phyloP scores from a whole-genome alignment of 2,329 filamentous ascomycete genomes.

The Paraphoma chrysanthemicola region DNA sequence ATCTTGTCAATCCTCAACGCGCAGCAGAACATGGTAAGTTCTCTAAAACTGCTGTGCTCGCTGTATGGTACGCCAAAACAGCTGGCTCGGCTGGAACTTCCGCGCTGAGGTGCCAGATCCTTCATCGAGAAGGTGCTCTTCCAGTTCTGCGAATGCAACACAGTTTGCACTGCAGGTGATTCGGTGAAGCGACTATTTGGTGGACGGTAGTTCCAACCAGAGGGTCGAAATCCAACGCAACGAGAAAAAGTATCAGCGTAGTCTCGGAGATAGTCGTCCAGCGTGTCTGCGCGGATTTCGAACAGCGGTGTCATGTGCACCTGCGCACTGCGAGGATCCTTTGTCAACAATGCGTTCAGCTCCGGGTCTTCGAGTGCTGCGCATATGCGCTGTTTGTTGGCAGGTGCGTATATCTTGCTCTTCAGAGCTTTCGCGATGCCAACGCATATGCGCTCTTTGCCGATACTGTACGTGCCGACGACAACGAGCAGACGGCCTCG shows the following conservation, averaged over 20 bases:
- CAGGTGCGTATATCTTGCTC: slow-evolving; percentile 87
- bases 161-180: slow-evolving; percentile 68
- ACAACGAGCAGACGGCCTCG: slow-evolving; percentile 82
- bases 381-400: slow-evolving; percentile 84
- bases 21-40: slow-evolving; percentile 93
- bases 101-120: slow-evolving; percentile 81
- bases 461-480: slow-evolving; percentile 96
- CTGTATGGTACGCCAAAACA: slow-evolving; percentile 96
- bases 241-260: slow-evolving; percentile 84
- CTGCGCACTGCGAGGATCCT: slow-evolving; percentile 82
- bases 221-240: slow-evolving; percentile 89
- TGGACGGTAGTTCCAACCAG: slow-evolving; percentile 91
- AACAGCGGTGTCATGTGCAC: slow-evolving; percentile 98
- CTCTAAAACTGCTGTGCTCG: slow-evolving; percentile 93
- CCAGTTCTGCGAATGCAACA: slow-evolving; percentile 76
- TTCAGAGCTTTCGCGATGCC: slow-evolving; percentile 86
- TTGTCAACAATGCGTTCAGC: slow-evolving; percentile 77
- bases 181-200: slow-evolving; percentile 68
- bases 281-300: slow-evolving; percentile 89
- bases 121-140: slow-evolving; percentile 72
- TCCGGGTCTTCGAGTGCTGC: slow-evolving; percentile 85
- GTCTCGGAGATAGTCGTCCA: slow-evolving; percentile 84
- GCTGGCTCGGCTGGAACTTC: slow-evolving; percentile 80
- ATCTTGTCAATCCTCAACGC: slow-evolving; percentile 85
- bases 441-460: slow-evolving; percentile 94